Base-by-base conservation (phyloP, 2,329 filamentous ascomycete genomes). In the Spiromastix sp. region DNA sequence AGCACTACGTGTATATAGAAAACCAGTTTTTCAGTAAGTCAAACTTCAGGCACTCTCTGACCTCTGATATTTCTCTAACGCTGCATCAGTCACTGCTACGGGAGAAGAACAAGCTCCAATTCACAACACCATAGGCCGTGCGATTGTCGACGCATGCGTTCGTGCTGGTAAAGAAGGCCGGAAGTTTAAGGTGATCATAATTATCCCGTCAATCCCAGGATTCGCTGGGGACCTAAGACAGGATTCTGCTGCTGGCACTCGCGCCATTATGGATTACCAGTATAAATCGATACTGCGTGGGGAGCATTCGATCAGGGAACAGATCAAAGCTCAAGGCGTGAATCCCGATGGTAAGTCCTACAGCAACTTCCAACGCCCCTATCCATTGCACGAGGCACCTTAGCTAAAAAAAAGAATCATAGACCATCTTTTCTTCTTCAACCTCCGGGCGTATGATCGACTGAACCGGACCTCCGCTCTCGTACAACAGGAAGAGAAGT, bases 251-350 rank as follows among this genome's bases (percentile, higher is more conserved):
- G 75, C 75, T 1, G 89, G 89, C 8, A 95, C 89, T 0, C 65
- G 85, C 33, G 87, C 87, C 9, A 96, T 96, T 50, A 96, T 96
- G 85, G 87, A 95, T 55, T 95, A 94, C 52, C 89, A 96, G 55
- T 96, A 91, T 68, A 94, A 93, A 61, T 93, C 85, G 0, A 93
- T 96, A 44, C 84, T 81, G 50, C 79, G 89, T 27, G 89, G 89
- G 3, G 81, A 91, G 46, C 70, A 95, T 54, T 94, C 85, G 3
- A 96, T 96, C 34, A 91, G 81, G 47, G 85, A 74, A 21, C 81
- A 81, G 52, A 76, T 95, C 37, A 67, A 68, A 38, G 74, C 73
- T 4, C 68, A 81, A 41, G 86, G 83, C 2, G 74, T 91, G 1
- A 77, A 94, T 48, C 85, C 86, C 0, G 71, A 48, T 40, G 41